A percentile compares a stretch with the other conserved stretches of the same genome.
Evolutionary conservation across 352 stramenopile species (phyloP).

Genomic region (Globisporangium mamillatum): DNA sequence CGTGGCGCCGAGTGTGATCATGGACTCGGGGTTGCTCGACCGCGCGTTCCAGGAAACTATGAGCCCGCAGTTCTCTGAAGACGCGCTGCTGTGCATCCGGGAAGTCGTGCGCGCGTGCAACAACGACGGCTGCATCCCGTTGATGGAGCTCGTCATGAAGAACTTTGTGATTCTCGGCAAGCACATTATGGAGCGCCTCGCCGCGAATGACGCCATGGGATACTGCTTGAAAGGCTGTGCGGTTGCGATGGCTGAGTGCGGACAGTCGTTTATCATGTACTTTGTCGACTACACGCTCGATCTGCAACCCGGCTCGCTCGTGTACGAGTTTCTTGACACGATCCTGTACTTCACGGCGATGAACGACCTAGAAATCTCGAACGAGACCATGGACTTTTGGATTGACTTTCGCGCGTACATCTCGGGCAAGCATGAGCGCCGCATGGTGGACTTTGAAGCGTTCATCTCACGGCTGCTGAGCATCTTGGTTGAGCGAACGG

Average conservation of each 20-base stretch:
- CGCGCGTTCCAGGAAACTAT: conserved; percentile 60
- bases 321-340: conserved; percentile 75
- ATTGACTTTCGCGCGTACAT: conserved; percentile 75
- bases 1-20: conserved; percentile 45
- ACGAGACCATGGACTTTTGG: conserved; percentile 84
- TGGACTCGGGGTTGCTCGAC: conserved; percentile 59
- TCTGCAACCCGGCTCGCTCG: conserved; percentile 49
- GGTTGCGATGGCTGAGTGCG: conserved; percentile 65
- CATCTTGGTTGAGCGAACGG: conserved; percentile 67
- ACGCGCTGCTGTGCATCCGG: conserved; percentile 59
- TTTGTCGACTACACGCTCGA: conserved; percentile 80
- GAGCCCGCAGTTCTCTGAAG: conserved; percentile 30
- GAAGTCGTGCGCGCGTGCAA: conserved; percentile 65
- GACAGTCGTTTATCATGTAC: conserved; percentile 70
- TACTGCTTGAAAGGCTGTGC: conserved; percentile 55
- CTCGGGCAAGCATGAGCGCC: conserved; percentile 72
- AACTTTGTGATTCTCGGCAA: conserved; percentile 75
- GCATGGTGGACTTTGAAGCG: conserved; percentile 61
- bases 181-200: conserved; percentile 40
- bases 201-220: conserved; percentile 25
- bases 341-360: conserved; percentile 68
- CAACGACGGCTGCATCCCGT: conserved; percentile 51
- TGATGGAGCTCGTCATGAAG: conserved; percentile 79
- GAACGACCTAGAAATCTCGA: conserved; percentile 63
- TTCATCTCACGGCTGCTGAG: conserved; percentile 71